A percentile compares a stretch with the other conserved stretches of the same genome.
phyloP scores from a whole-genome alignment of 2,329 filamentous ascomycete species.

The Penicillium carneum region DNA sequence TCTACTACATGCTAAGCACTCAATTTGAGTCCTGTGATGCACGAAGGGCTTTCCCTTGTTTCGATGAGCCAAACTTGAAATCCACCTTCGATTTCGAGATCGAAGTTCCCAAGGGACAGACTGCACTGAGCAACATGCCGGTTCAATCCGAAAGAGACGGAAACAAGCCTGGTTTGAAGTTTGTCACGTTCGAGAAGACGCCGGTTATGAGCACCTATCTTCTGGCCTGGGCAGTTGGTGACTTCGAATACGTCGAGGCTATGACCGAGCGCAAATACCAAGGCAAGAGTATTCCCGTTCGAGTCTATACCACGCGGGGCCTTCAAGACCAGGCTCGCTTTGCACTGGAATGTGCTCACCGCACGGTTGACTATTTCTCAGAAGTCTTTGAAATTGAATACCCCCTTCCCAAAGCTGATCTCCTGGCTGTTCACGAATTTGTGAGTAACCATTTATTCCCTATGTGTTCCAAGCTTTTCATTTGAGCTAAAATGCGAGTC shows the following conservation, averaged over 20 bases:
- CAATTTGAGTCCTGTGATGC: conserved; percentile 98
- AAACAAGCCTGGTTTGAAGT: conserved; percentile 68
- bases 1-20: conserved; percentile 83
- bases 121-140: conserved; percentile 94
- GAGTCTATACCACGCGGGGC: conserved; percentile 95
- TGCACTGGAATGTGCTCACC: conserved; percentile 87
- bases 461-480: conserved; percentile 3
- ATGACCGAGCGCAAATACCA: conserved; percentile 90
- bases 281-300: conserved; percentile 86
- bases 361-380: conserved; percentile 95
- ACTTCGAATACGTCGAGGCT: conserved; percentile 95
- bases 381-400: conserved; percentile 93
- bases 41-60: conserved; percentile 92
- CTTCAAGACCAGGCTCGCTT: conserved; percentile 89
- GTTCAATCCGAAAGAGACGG: conserved; percentile 75
- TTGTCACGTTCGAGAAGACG: conserved; percentile 80
- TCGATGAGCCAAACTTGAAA: conserved; percentile 97
- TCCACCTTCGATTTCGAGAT: conserved; percentile 93
- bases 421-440: conserved; percentile 92
- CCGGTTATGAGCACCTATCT: conserved; percentile 91
- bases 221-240: conserved; percentile 90
- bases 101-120: conserved; percentile 85
- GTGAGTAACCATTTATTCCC: conserved; percentile 58
- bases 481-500: conserved; percentile 51
- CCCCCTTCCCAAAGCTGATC: conserved; percentile 87